phyloP scores from a whole-genome alignment of 345 rosid species.

The Lepidium sativum region DNA sequence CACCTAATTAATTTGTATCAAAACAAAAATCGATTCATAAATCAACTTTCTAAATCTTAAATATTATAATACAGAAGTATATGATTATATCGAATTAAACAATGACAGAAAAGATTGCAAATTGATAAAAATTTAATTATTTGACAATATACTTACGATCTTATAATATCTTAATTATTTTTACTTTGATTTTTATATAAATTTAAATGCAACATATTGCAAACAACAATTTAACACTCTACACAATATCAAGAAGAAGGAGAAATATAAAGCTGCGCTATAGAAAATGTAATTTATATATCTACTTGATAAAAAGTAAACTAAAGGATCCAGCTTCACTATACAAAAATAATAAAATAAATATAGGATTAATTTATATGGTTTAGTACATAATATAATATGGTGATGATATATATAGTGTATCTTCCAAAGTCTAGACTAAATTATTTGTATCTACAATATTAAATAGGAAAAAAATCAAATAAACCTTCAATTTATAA shows the following conservation, averaged over 20 bases:
- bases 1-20: too few species aligned
- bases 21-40: too few species aligned
- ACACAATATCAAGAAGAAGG: not conserved
- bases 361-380: not conserved
- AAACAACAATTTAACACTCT: not conserved
- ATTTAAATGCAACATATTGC: not conserved
- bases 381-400: not conserved
- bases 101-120: too few species aligned
- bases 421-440: slow-evolving; percentile 3
- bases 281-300: not conserved
- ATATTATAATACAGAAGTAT: too few species aligned
- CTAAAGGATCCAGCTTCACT: not conserved
- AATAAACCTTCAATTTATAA: too few species aligned
- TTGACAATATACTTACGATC: not conserved
- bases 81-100: too few species aligned
- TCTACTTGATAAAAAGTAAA: not conserved
- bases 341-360: not conserved
- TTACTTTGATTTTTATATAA: not conserved
- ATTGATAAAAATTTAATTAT: too few species aligned
- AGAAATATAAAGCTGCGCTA: not conserved
- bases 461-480: too few species aligned
- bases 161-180: not conserved
- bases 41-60: too few species aligned
- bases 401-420: not conserved
- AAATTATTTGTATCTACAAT: not conserved